A percentile compares a stretch with the other conserved stretches of the same genome.
Evolutionary conservation across 2,329 filamentous ascomycete genomes (phyloP).

Genomic region (Diaporthe sp.): DNA sequence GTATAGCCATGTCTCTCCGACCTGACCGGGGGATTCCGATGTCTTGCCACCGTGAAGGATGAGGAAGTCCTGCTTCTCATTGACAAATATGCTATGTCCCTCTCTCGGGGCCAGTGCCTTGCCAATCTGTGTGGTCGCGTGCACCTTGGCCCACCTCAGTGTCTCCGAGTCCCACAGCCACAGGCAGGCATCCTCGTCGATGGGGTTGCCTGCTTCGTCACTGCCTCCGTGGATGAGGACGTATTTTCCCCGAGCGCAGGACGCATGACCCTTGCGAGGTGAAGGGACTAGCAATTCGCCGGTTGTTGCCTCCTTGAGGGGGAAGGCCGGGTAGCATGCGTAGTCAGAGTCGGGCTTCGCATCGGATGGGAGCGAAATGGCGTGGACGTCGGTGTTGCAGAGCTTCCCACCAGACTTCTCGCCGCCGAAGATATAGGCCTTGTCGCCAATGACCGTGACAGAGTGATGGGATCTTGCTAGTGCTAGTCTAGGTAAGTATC

Average conservation of each 20-base stretch:
- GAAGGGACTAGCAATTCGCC: constrained; percentile 50
- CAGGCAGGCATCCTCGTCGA: constrained; percentile 52
- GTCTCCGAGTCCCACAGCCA: constrained; percentile 56
- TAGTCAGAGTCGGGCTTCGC: constrained; percentile 53
- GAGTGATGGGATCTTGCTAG: constrained; percentile 66
- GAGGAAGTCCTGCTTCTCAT: constrained; percentile 62
- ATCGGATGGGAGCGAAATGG: constrained; percentile 63
- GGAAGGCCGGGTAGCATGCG: constrained; percentile 51
- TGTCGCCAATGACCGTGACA: constrained; percentile 65
- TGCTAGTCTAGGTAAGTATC: constrained; percentile 45
- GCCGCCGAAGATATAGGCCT: constrained; percentile 70
- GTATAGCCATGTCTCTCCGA: constrained; percentile 65
- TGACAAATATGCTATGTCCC: constrained; percentile 54
- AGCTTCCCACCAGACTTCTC: constrained; percentile 55
- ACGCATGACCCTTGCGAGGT: constrained; percentile 53
- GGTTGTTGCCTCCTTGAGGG: constrained; percentile 46
- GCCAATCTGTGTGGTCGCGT: constrained; percentile 50
- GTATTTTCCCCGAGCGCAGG: constrained; percentile 51
- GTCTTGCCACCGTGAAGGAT: constrained; percentile 64
- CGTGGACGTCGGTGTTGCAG: constrained; percentile 65
- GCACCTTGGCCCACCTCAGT: constrained; percentile 52
- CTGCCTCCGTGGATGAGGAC: constrained; percentile 55
- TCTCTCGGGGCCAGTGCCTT: constrained; percentile 49
- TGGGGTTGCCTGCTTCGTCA: constrained; percentile 47
- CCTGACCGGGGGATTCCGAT: constrained; percentile 41